These are phyloP conservation scores for Gossypium arboreum DNA, from an alignment of 345 rosid species.

Conservation along the genomic window DNA sequence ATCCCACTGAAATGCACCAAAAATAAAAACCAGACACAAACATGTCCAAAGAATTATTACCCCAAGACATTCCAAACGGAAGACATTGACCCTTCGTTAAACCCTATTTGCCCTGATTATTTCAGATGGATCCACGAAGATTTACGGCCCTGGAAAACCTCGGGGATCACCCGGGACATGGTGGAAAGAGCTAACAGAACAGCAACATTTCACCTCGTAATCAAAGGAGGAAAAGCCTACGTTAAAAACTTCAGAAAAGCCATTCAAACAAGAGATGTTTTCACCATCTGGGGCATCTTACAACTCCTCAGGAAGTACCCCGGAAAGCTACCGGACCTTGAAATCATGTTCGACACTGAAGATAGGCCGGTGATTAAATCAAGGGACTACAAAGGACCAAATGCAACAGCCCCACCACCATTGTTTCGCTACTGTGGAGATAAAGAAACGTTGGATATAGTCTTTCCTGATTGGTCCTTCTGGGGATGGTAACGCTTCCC, in stretches of 20 bases:
- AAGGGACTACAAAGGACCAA: conserved; percentile 27
- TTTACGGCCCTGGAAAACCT: conserved; percentile 46
- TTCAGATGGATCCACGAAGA: conserved; percentile 75
- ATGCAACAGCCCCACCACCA: conserved; percentile 37
- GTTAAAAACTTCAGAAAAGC: conserved; percentile 32
- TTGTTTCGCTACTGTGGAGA: conserved; percentile 54
- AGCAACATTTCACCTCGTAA: conserved; percentile 41
- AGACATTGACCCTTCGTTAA: conserved; percentile 13
- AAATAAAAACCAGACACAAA: conserved; percentile 28
- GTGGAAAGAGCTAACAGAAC: conserved; percentile 40
- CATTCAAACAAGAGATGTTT: conserved; percentile 49
- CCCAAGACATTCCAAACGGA: conserved; percentile 15
- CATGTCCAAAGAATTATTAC: conserved; percentile 45
- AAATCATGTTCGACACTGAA: conserved; percentile 53
- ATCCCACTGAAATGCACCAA: conserved; percentile 38
- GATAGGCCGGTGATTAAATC: conserved; percentile 39
- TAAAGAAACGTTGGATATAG: conserved; percentile 30
- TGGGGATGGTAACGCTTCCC: conserved; percentile 53
- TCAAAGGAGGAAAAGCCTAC: conserved; percentile 40
- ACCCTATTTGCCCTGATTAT: conserved; percentile 43
- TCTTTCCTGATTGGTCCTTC: conserved; percentile 68
- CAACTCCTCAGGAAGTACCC: conserved; percentile 58
- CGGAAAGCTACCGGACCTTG: conserved; percentile 51
- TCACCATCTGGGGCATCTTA: conserved; percentile 57
- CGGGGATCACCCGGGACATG: conserved; percentile 51